These are phyloP conservation scores for Albifimbria verrucaria DNA, from an alignment of 2,329 filamentous ascomycete species.

Conservation along the genomic window DNA sequence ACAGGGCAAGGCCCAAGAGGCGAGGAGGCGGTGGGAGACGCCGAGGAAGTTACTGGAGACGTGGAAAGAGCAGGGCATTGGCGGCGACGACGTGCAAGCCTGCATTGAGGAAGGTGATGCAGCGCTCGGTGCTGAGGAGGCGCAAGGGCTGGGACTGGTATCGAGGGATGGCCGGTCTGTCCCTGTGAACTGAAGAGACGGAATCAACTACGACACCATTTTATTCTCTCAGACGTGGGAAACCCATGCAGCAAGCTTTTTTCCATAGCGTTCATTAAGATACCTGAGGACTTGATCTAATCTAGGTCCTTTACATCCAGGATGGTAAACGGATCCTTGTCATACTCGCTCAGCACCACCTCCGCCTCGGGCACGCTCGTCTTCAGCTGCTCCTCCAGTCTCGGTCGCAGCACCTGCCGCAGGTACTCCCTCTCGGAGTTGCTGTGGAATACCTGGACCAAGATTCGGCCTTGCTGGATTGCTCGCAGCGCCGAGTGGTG, in stretches of 20 bases:
- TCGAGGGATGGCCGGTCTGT: slow-evolving; percentile 1
- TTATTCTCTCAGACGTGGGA: neutral
- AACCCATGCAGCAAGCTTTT: neutral
- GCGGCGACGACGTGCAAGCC: slow-evolving; percentile 51
- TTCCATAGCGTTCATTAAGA: slow-evolving; percentile 4
- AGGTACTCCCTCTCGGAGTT: slow-evolving; percentile 90
- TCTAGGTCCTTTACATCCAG: slow-evolving; percentile 47
- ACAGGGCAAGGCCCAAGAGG: slow-evolving; percentile 59
- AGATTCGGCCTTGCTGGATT: slow-evolving; percentile 76
- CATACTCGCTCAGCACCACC: slow-evolving; percentile 73
- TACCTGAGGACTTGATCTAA: slow-evolving; percentile 16
- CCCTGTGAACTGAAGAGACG: neutral
- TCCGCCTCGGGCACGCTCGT: slow-evolving; percentile 48
- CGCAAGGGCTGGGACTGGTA: neutral
- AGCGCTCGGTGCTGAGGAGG: slow-evolving; percentile 30
- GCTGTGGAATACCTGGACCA: slow-evolving; percentile 86
- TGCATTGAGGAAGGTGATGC: slow-evolving; percentile 55
- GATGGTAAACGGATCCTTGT: slow-evolving; percentile 87
- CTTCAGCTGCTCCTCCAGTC: slow-evolving; percentile 58
- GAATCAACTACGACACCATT: neutral
- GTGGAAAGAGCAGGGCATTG: slow-evolving; percentile 54
- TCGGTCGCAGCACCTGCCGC: slow-evolving; percentile 63
- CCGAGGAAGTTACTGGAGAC: slow-evolving; percentile 47
- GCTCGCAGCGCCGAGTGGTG: slow-evolving; percentile 90
- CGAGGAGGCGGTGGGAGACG: slow-evolving; percentile 54